phyloP scores from a whole-genome alignment of 192 early-diverging fungal species.

The Coemansia sp. region DNA sequence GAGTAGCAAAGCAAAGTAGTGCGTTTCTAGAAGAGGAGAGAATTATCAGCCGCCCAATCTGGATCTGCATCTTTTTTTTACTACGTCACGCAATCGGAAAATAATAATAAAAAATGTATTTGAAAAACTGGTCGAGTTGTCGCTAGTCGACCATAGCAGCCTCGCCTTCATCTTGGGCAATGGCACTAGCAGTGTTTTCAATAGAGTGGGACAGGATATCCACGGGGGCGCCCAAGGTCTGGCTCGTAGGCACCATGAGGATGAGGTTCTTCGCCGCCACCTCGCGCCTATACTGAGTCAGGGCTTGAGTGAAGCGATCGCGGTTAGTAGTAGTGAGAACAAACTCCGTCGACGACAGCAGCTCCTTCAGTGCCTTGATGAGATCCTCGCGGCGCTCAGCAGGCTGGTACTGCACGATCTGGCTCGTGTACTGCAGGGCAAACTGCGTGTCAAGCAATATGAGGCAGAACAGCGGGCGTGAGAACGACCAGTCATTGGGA shows the following conservation, averaged over 20 bases:
- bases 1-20: not conserved
- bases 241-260: conserved; percentile 51
- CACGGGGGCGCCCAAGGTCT: conserved; percentile 47
- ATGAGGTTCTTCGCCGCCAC: conserved; percentile 46
- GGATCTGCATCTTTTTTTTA: not conserved
- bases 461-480: conserved; percentile 76
- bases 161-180: conserved; percentile 10
- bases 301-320: conserved; percentile 44
- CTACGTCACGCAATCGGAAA: not conserved
- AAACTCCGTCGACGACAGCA: conserved; percentile 41
- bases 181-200: not conserved
- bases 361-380: conserved; percentile 39
- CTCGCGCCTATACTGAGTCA: conserved; percentile 44
- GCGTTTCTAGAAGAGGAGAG: not conserved
- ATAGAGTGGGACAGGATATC: conserved; percentile 23
- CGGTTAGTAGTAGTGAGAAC: conserved; percentile 33
- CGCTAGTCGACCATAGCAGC: conserved; percentile 40
- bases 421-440: conserved; percentile 43
- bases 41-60: not conserved
- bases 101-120: not conserved
- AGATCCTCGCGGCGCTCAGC: conserved; percentile 43
- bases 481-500: conserved; percentile 80
- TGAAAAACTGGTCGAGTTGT: not conserved
- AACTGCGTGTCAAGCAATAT: conserved; percentile 72
- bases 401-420: conserved; percentile 53